Conservation (phyloP, 78 protist genomes). For the Dictyostelium capitatum region DNA sequence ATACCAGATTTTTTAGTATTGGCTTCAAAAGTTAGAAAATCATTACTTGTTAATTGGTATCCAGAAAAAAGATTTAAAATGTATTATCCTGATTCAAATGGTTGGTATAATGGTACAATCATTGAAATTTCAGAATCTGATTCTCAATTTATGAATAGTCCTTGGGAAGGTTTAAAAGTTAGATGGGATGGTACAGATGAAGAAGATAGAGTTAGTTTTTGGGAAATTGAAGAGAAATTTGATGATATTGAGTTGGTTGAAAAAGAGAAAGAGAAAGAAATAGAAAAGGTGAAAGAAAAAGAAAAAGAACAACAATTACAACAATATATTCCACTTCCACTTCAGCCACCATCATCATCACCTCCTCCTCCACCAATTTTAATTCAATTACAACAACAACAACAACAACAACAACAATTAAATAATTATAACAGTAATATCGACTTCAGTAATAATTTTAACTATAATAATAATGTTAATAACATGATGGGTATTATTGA, state of each 20-base stretch:
- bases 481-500: background rate
- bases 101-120: constrained; percentile 71
- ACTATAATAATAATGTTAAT: background rate
- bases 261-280: background rate
- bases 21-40: constrained; percentile 39
- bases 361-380: background rate
- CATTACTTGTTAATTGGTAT: background rate
- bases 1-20: constrained; percentile 65
- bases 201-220: constrained; percentile 56
- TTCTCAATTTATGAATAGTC: constrained; percentile 58
- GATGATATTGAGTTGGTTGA: background rate
- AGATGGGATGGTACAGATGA: constrained; percentile 62
- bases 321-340: background rate
- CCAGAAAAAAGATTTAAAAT: constrained; percentile 44
- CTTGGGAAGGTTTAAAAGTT: constrained; percentile 66
- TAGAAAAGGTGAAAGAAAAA: background rate
- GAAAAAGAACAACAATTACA: background rate
- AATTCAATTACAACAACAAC: background rate
- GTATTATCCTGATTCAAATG: constrained; percentile 62
- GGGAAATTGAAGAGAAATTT: constrained; percentile 63
- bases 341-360: background rate
- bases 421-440: background rate
- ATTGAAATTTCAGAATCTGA: constrained; percentile 40
- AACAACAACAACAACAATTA: background rate
- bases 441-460: background rate